Base-by-base conservation (phyloP, 2,329 filamentous ascomycete species). In the Colletotrichum chlorophyti region DNA sequence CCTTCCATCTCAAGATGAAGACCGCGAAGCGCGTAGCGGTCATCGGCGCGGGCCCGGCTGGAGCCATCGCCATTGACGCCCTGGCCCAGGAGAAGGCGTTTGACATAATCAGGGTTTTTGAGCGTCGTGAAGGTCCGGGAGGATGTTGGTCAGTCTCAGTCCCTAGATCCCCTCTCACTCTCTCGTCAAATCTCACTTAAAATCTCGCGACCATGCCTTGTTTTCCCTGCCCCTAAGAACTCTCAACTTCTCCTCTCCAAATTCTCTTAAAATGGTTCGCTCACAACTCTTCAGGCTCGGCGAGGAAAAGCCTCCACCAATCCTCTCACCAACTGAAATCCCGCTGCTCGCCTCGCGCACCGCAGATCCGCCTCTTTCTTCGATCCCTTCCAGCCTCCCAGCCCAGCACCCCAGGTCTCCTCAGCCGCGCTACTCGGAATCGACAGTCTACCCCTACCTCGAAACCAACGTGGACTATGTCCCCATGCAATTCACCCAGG, bases 131-230 rank as follows among this genome's bases (percentile, higher is more conserved):
- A 60, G 77, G 75, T 10, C 75, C 83, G 1, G 86, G 85, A 48
- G 86, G 86, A 21, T 86, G 82, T 51, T 88, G 85, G 85, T 87
- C 67, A 68, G 77, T n/a, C n/a, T n/a, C n/a, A n/a, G n/a, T 41
- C 5, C 34, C 6, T 21, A 12, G 2, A 24, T 26, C 6, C 10
- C 14, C 8, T 14, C 31, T 34, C 5, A 14, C 31, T 5, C 31
- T 14, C 12, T 34, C 31, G 14, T 34, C 6, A 40, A 8, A 40
- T 14, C 6, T 17, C 12, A 12, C 37, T 11, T 38, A 14, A n/a
- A 2, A 15, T 14, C 12, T 3, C 35, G 19, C 17, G 11, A 12
- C 35, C 10, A 15, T 24, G 19, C 12, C 2, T 26, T 17, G 5
- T 4, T 12, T 8, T 4, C 21, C 11, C 37, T 41, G 11, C 21